Evolutionary conservation across 1,284 basidiomycete genomes (phyloP).

Genomic region (Cutaneotrichosporon arboriforme): DNA sequence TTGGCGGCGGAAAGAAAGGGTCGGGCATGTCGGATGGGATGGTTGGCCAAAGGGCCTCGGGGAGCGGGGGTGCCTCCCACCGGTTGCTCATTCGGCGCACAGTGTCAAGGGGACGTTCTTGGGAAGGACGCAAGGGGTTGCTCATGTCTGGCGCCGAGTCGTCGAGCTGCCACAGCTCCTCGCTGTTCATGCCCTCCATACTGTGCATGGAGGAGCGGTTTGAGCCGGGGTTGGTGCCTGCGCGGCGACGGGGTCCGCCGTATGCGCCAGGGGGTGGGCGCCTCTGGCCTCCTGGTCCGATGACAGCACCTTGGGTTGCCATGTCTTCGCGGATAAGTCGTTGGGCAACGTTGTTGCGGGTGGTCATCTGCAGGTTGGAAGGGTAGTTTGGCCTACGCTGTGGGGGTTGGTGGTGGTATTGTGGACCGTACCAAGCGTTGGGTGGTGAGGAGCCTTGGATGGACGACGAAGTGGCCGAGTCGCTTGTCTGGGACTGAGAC

Average conservation of each 20-base stretch:
- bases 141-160: conserved; percentile 38
- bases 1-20: conserved; percentile 17
- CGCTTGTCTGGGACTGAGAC: neutral
- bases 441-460: neutral
- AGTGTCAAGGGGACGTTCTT: conserved; percentile 45
- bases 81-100: conserved; percentile 34
- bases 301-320: neutral
- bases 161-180: conserved; percentile 41
- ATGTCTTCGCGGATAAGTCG: conserved; percentile 9
- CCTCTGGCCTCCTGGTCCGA: neutral
- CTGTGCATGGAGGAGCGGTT: conserved; percentile 34
- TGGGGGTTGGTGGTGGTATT: conserved; percentile 2
- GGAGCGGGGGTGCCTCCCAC: conserved; percentile 23
- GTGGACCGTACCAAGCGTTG: conserved; percentile 3
- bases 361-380: conserved; percentile 19
- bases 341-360: conserved; percentile 12
- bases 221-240: conserved; percentile 15
- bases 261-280: conserved; percentile 4
- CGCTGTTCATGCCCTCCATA: conserved; percentile 32
- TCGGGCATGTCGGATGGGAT: conserved; percentile 23
- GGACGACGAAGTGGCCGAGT: neutral
- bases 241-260: conserved; percentile 8
- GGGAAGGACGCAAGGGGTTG: conserved; percentile 38
- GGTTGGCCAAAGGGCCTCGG: conserved; percentile 28
- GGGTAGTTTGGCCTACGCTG: conserved; percentile 10